phyloP scores from a whole-genome alignment of 148 eudicot genomes.

The Polygonum maritimum region DNA sequence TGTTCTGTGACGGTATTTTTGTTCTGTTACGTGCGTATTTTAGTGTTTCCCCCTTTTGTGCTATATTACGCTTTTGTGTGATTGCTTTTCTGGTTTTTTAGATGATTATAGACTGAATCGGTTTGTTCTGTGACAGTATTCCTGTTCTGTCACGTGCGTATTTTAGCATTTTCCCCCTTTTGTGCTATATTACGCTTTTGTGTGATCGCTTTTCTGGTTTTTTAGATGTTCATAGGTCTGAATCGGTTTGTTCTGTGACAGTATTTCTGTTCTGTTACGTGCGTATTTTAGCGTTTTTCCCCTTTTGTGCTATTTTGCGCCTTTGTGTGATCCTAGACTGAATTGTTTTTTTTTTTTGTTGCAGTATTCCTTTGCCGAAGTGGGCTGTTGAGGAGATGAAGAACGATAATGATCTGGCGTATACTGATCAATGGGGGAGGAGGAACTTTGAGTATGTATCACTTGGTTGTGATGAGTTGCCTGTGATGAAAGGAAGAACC shows the following conservation, averaged over 20 bases:
- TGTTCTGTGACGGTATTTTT: too few species aligned
- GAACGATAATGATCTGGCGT: slow-evolving; percentile 63
- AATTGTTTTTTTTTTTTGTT: neutral
- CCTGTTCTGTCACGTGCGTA: slow-evolving; percentile 17
- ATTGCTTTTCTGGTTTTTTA: neutral
- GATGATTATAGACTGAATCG: too few species aligned
- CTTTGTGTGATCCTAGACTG: neutral
- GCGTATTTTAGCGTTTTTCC: slow-evolving; percentile 7
- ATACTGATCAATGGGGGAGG: slow-evolving; percentile 69
- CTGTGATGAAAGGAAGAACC: slow-evolving; percentile 66
- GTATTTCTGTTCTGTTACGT: slow-evolving; percentile 20
- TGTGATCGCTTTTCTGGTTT: neutral
- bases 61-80: neutral
- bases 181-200: neutral
- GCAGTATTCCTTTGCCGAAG: slow-evolving; percentile 66
- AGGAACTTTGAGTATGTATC: slow-evolving; percentile 69
- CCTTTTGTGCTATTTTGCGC: neutral
- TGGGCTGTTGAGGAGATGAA: slow-evolving; percentile 70
- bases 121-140: too few species aligned
- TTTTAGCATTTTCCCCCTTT: neutral
- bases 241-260: too few species aligned
- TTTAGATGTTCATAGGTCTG: too few species aligned
- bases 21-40: slow-evolving; percentile 18
- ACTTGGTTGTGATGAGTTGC: slow-evolving; percentile 63
- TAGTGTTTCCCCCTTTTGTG: neutral